phyloP scores from a whole-genome alignment of 345 rosid genomes.

The Lepidium didymum region DNA sequence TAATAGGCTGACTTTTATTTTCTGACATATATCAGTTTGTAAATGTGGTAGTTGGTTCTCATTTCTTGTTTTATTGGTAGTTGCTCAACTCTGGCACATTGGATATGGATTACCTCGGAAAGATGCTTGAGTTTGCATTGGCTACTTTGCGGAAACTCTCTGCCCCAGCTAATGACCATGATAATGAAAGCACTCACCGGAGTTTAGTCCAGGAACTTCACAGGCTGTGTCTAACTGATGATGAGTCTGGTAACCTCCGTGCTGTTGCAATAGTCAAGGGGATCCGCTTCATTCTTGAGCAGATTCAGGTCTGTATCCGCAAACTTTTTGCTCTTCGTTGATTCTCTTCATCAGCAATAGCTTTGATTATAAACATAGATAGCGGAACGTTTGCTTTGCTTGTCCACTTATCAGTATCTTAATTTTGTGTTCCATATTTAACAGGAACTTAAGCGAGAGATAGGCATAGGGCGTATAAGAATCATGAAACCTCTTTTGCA shows the following conservation, averaged over 20 bases:
- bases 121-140: slow-evolving; percentile 69
- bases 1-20: not conserved
- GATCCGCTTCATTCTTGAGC: slow-evolving; percentile 70
- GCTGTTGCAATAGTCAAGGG: slow-evolving; percentile 70
- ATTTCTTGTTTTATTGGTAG: slow-evolving; percentile 29
- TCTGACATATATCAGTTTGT: not conserved
- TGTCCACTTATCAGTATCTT: not conserved
- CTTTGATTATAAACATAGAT: not conserved
- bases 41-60: not conserved
- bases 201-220: slow-evolving; percentile 55
- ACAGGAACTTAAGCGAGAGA: slow-evolving; percentile 69
- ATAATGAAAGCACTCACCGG: slow-evolving; percentile 44
- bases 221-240: slow-evolving; percentile 42
- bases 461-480: slow-evolving; percentile 61
- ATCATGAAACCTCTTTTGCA: slow-evolving; percentile 71
- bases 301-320: slow-evolving; percentile 58
- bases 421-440: not conserved
- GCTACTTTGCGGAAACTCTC: slow-evolving; percentile 73
- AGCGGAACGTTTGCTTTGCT: not conserved
- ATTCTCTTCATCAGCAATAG: not conserved
- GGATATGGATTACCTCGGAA: slow-evolving; percentile 69
- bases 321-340: not conserved
- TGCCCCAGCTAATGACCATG: slow-evolving; percentile 60
- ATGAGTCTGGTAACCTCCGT: slow-evolving; percentile 39
- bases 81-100: slow-evolving; percentile 63